Conservation (phyloP, 1,284 basidiomycete genomes). For the Taiwanofungus camphoratus region DNA sequence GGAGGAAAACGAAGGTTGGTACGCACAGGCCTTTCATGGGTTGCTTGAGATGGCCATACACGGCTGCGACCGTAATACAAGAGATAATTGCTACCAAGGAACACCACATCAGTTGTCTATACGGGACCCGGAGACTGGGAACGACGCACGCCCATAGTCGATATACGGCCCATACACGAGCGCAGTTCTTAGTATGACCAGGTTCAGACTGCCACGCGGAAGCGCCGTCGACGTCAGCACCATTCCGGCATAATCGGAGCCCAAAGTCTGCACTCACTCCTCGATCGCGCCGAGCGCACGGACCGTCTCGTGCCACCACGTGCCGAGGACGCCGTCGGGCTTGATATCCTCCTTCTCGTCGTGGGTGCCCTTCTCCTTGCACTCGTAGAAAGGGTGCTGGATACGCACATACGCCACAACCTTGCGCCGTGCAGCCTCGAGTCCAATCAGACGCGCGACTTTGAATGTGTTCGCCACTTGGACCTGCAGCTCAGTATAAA, state of each 20-base stretch:
- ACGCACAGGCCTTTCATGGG: constrained; percentile 83
- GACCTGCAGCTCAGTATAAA: too few species aligned
- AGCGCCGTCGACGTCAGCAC: too few species aligned
- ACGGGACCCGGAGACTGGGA: constrained; percentile 4
- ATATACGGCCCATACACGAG: constrained; percentile 75
- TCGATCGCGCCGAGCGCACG: constrained; percentile 71
- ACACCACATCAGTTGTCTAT: constrained; percentile 16
- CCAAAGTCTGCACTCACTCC: constrained; percentile 52
- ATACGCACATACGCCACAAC: constrained; percentile 77
- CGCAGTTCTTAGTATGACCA: constrained; percentile 71
- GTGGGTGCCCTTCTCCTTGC: constrained; percentile 58
- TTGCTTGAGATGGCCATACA: constrained; percentile 79
- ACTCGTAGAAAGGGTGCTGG: constrained; percentile 81
- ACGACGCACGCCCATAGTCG: constrained; percentile 44
- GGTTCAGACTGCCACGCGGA: constrained; percentile 74
- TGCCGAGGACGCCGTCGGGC: constrained; percentile 68
- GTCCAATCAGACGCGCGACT: constrained; percentile 62
- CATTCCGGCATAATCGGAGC: too few species aligned
- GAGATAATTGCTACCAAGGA: constrained; percentile 35
- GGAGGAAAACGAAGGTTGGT: constrained; percentile 6
- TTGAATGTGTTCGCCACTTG: constrained; percentile 77
- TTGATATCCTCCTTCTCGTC: constrained; percentile 74
- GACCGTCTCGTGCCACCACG: constrained; percentile 88
- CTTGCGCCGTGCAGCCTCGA: constrained; percentile 60
- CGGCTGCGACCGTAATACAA: constrained; percentile 72